Evolutionary conservation across 169 alveolate species (phyloP).

Genomic region (Plasmodium cynomolgi): DNA sequence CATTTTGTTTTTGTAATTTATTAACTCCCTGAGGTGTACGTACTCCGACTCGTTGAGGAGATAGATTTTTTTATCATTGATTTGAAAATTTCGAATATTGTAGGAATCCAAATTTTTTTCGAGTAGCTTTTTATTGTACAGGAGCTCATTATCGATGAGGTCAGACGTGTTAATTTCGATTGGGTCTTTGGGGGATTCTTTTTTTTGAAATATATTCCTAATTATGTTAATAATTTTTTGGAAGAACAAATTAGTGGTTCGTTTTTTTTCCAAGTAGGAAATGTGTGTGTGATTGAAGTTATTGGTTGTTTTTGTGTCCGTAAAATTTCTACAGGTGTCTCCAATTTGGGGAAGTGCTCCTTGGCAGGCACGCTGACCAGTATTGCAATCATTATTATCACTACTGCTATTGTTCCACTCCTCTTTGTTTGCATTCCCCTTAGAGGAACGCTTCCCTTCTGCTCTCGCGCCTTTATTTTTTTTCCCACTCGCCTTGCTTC

Average conservation of each 20-base stretch:
- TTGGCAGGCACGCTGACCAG: neutral
- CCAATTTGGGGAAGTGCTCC: neutral
- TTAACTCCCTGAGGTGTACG: conserved; percentile 33
- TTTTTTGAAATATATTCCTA: conserved; percentile 23
- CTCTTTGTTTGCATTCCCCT: neutral
- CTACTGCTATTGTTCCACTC: neutral
- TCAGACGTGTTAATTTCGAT: conserved; percentile 26
- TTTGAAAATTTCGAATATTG: conserved; percentile 41
- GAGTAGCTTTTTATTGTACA: conserved; percentile 38
- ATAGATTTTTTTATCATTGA: conserved; percentile 46
- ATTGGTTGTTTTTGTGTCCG: neutral
- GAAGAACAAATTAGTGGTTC: conserved; percentile 42
- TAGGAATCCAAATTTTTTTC: conserved; percentile 67
- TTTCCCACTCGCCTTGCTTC: neutral
- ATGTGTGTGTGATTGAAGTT: conserved; percentile 2
- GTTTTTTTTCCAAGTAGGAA: conserved; percentile 42
- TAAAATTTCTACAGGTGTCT: neutral
- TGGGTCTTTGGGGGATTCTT: conserved; percentile 27
- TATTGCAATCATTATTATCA: neutral
- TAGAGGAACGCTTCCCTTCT: neutral
- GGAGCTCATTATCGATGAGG: conserved; percentile 38
- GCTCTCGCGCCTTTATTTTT: neutral
- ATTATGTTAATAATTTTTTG: conserved; percentile 12
- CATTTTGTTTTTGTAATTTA: conserved; percentile 66
- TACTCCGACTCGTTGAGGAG: conserved; percentile 57